A percentile compares a stretch with the other conserved stretches of the same genome.
Evolutionary conservation across 345 rosid species (phyloP).

Genomic region (Odontarrhena argentea): DNA sequence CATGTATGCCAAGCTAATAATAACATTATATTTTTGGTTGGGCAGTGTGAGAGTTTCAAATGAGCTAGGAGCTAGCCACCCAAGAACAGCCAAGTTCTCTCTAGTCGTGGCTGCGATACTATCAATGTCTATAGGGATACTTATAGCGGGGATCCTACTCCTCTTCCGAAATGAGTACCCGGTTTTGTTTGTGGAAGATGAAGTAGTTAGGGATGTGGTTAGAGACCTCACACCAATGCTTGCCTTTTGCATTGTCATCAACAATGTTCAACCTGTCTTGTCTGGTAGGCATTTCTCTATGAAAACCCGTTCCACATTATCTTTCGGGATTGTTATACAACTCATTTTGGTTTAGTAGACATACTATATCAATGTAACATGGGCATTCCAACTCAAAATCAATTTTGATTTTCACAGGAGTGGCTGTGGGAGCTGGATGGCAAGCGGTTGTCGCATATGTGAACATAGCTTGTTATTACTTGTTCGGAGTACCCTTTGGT

Average conservation of each 20-base stretch:
- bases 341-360: no score
- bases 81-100: slow-evolving; percentile 68
- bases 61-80: slow-evolving; percentile 86
- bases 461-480: slow-evolving; percentile 72
- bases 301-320: not conserved
- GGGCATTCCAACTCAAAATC: not conserved
- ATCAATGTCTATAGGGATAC: slow-evolving; percentile 52
- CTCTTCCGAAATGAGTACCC: slow-evolving; percentile 54
- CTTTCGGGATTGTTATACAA: no score
- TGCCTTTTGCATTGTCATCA: slow-evolving; percentile 65
- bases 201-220: slow-evolving; percentile 54
- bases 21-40: not conserved
- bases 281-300: slow-evolving; percentile 52
- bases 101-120: slow-evolving; percentile 62
- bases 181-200: slow-evolving; percentile 59
- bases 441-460: slow-evolving; percentile 68
- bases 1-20: not conserved
- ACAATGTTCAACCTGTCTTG: slow-evolving; percentile 84
- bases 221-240: slow-evolving; percentile 68
- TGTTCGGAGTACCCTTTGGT: slow-evolving; percentile 74
- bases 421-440: slow-evolving; percentile 90
- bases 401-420: slow-evolving; percentile 47
- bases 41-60: slow-evolving; percentile 83
- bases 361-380: no score
- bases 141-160: slow-evolving; percentile 50